Evolutionary conservation across 2,329 filamentous ascomycete species (phyloP).

Genomic region (Sclerotinia spermophila): DNA sequence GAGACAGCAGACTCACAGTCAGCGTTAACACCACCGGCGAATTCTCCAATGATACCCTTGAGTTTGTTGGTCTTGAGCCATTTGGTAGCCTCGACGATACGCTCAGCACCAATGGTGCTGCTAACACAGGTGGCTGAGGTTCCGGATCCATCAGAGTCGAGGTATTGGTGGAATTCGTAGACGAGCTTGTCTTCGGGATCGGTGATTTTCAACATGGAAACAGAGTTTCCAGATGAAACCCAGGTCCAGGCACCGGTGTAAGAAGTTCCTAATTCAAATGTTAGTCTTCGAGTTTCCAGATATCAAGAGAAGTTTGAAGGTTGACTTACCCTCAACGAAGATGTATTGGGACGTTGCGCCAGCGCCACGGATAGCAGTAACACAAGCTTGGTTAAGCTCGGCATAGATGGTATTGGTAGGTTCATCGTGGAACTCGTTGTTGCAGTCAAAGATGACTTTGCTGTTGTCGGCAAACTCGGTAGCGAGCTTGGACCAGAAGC

Average conservation of each 20-base stretch:
- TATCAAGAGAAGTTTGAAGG: not conserved
- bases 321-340: slow-evolving; percentile 49
- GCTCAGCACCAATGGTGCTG: slow-evolving; percentile 50
- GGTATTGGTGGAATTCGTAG: slow-evolving; percentile 62
- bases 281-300: not conserved
- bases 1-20: slow-evolving; percentile 48
- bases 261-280: slow-evolving; percentile 36
- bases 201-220: slow-evolving; percentile 44
- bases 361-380: slow-evolving; percentile 43
- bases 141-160: slow-evolving; percentile 53
- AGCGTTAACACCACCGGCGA: slow-evolving; percentile 49
- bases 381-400: slow-evolving; percentile 44
- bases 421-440: slow-evolving; percentile 44
- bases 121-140: slow-evolving; percentile 49
- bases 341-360: slow-evolving; percentile 52
- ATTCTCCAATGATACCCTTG: slow-evolving; percentile 52
- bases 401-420: slow-evolving; percentile 8
- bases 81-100: slow-evolving; percentile 48
- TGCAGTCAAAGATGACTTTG: slow-evolving; percentile 43
- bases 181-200: slow-evolving; percentile 52
- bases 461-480: slow-evolving; percentile 38
- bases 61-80: slow-evolving; percentile 54
- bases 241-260: slow-evolving; percentile 36
- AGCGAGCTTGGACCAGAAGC: slow-evolving; percentile 43
- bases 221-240: slow-evolving; percentile 42